These are phyloP conservation scores for Fusarium redolens DNA, from an alignment of 2,329 filamentous ascomycete species.

Conservation along the genomic window DNA sequence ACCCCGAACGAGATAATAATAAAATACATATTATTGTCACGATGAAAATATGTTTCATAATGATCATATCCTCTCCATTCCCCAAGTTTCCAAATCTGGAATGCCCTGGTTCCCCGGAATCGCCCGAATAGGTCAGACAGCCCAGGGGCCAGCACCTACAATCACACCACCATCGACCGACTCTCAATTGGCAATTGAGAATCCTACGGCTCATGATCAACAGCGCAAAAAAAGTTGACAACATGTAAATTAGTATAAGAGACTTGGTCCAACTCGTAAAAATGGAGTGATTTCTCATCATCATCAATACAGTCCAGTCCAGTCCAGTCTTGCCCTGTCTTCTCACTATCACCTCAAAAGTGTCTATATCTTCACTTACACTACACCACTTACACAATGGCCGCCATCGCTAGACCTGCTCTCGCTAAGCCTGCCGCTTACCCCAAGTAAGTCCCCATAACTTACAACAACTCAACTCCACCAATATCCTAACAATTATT, in stretches of 20 bases:
- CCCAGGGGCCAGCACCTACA: slow-evolving; percentile 25
- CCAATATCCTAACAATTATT: not conserved
- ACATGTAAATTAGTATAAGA: slow-evolving; percentile 24
- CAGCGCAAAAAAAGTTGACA: not conserved
- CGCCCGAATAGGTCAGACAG: slow-evolving; percentile 40
- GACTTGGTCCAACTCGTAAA: slow-evolving; percentile 5
- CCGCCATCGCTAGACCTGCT: slow-evolving; percentile 19
- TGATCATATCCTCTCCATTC: not conserved
- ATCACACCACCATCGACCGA: slow-evolving; percentile 43
- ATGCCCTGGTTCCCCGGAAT: slow-evolving; percentile 32
- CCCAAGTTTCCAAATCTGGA: slow-evolving; percentile 13
- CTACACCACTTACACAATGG: slow-evolving; percentile 35
- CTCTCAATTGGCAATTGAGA: slow-evolving; percentile 18
- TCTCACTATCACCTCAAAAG: not conserved
- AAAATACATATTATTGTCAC: not conserved
- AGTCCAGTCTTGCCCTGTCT: not conserved
- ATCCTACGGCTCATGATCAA: slow-evolving; percentile 26
- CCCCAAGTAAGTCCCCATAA: slow-evolving; percentile 29
- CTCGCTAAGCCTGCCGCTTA: slow-evolving; percentile 19
- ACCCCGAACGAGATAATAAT: not conserved
- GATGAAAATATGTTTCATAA: not conserved
- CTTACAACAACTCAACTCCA: not conserved
- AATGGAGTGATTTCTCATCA: slow-evolving; percentile 28
- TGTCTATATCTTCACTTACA: slow-evolving; percentile 22
- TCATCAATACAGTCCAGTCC: slow-evolving; percentile 8